Base-by-base conservation (phyloP, 164 flowering plant species). In the Hamamelis virginiana region DNA sequence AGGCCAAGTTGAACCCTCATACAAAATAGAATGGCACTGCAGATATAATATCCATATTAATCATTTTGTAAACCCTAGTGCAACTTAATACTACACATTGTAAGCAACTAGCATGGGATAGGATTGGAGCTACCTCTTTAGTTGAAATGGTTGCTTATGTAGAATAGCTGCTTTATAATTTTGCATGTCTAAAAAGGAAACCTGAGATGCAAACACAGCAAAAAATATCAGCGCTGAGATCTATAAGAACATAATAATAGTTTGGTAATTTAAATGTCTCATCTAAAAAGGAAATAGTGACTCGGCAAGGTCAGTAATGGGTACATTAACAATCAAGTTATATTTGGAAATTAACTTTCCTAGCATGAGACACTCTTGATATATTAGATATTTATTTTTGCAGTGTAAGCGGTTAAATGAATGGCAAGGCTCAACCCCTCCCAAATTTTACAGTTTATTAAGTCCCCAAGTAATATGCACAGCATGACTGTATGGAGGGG, bases 161-260 rank as follows among this genome's bases (percentile, higher is more conserved):
- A 91, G 72, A 52, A 78, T 46, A 25, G 91, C 91, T 65, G 74
- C 67, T 79, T 89, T 89, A 59, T 84, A 80, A 55, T 81, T 79
- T 57, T 80, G 81, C 59, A 75, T 78, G 52, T 86, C 90, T 55
- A 84, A 80, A 74, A 91, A 91, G 57, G 87, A 80, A 66, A 89
- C 81, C 97, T 91, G 81, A 9, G 58, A 60, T 22, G 64, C 64
- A 74, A 62, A 75, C 45, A 60, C 11, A 63, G 26, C 15, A 60
- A 41, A 73, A 43, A 23, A 22, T 2, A 41, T 66, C 43, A 62
- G 55, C 44, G 1, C 18, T 18, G 1, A 45, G n/a, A n/a, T n/a
- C n/a, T n/a, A n/a, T n/a, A n/a, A n/a, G n/a, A n/a, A n/a, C n/a
- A n/a, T n/a, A n/a, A 33, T 6, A 33, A 33, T 33, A 33, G 6